Evolutionary conservation across 2,329 filamentous ascomycete species (phyloP).

Genomic region (Alternaria arborescens): DNA sequence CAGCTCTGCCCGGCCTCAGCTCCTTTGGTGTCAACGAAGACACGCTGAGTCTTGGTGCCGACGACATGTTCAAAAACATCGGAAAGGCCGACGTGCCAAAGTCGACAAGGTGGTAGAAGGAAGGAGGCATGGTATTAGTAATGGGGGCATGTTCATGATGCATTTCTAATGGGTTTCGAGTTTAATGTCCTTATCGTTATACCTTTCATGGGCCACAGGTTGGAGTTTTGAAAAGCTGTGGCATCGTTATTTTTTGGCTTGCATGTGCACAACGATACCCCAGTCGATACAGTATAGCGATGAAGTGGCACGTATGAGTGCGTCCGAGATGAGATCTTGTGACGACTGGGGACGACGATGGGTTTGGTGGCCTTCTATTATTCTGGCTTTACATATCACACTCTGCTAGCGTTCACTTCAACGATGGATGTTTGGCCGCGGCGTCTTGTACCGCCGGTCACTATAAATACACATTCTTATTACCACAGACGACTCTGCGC

Average conservation of each 20-base stretch:
- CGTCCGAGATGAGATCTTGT: slow-evolving; percentile 14
- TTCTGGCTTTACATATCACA: slow-evolving; percentile 13
- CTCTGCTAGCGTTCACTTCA: slow-evolving; percentile 31
- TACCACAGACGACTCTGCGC: not conserved
- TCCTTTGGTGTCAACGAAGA: slow-evolving; percentile 49
- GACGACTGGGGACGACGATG: slow-evolving; percentile 26
- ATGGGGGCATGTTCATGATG: slow-evolving; percentile 32
- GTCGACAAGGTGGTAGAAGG: slow-evolving; percentile 32
- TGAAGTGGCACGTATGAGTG: slow-evolving; percentile 8
- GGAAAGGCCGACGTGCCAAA: slow-evolving; percentile 11
- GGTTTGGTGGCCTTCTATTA: slow-evolving; percentile 14
- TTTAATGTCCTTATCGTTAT: slow-evolving; percentile 44
- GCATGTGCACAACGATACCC: slow-evolving; percentile 51
- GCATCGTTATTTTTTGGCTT: slow-evolving; percentile 44
- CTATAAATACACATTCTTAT: slow-evolving; percentile 13
- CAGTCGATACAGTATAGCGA: slow-evolving; percentile 41
- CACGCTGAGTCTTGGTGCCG: slow-evolving; percentile 43
- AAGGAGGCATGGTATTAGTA: slow-evolving; percentile 7
- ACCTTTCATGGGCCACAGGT: slow-evolving; percentile 28
- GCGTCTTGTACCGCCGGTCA: slow-evolving; percentile 16
- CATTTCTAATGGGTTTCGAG: slow-evolving; percentile 38
- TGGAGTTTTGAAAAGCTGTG: slow-evolving; percentile 43
- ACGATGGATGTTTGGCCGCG: slow-evolving; percentile 28
- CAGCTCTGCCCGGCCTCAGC: slow-evolving; percentile 50
- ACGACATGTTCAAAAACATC: slow-evolving; percentile 54